Conservation (phyloP, 2,329 filamentous ascomycete genomes). For the Aspergillus awamori region DNA sequence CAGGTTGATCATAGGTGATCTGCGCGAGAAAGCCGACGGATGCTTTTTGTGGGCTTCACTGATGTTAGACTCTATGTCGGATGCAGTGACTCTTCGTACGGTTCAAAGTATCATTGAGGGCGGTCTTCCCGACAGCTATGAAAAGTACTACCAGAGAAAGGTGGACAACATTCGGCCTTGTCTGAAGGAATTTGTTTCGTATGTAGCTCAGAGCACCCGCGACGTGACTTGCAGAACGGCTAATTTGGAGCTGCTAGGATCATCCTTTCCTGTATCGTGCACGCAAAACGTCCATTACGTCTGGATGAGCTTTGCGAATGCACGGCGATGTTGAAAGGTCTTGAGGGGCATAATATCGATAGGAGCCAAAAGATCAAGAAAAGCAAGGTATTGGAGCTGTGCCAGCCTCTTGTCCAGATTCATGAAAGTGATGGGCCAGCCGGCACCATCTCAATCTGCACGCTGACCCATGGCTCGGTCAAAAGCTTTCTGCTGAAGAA, state of each 20-base stretch:
- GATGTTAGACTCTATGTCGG: conserved; percentile 4
- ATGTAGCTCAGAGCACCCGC: background rate
- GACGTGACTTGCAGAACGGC: background rate
- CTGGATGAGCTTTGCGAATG: conserved; percentile 9
- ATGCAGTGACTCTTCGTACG: conserved; percentile 3
- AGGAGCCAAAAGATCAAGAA: conserved; percentile 3
- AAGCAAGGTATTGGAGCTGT: background rate
- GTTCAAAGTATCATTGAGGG: background rate
- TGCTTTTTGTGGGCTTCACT: conserved; percentile 8
- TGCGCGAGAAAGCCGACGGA: conserved; percentile 5
- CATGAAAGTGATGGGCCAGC: background rate
- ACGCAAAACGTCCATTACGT: background rate
- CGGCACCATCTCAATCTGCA: background rate
- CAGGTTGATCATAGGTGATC: background rate
- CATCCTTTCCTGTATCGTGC: conserved; percentile 1
- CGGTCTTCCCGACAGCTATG: conserved; percentile 3
- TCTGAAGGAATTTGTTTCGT: background rate
- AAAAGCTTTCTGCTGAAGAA: conserved; percentile 11
- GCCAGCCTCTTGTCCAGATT: conserved; percentile 4
- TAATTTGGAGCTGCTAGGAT: background rate
- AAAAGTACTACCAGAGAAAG: conserved; percentile 6
- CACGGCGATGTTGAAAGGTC: background rate
- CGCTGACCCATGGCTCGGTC: conserved; percentile 1
- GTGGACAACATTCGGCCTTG: conserved; percentile 3
- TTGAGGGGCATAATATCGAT: background rate